Base-by-base conservation (phyloP, 2,329 filamentous ascomycete genomes). In the Sphaerostilbella broomeana region DNA sequence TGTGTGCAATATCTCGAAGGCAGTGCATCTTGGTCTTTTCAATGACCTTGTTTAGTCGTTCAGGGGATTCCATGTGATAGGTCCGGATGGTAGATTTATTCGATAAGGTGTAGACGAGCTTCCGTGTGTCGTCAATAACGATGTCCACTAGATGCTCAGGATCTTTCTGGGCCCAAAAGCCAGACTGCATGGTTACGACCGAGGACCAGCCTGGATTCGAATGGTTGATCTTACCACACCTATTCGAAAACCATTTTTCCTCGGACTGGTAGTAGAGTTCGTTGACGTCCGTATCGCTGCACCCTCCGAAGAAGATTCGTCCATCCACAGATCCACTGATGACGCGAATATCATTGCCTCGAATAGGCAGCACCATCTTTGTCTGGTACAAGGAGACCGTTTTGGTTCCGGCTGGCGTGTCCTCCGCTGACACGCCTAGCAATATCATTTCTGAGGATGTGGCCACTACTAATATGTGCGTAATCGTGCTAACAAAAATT, bases 231-330 rank as follows among this genome's bases (percentile, higher is more conserved):
- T 89, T 95, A 44, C 83, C 81, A 58, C 86, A 94, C 49, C 84
- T 78, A 60, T 81, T 88, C 38, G 85, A 83, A 58, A 98, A 98
- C 92, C 92, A 98, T 52, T 85, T 84, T 63, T 98, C 92, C 60
- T 97, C 88, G 55, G 95, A 88, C 62, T 97, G 90, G 59, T 98
- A 98, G 51, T 84, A 89, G 38, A 98, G 75, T 63, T 98, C 92
- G 59, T 92, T 86, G 33, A 98, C 79, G 52, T 97, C 89, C 47
- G 87, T 87, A 49, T 90, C 86, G 35, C 72, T 75, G 35, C 74
- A 75, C 25, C 88, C 86, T 28, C 84, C 81, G 55, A 95, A 95
- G 69, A 98, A 98, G 48, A 98, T 92, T 45, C 92, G 84, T 7
- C 94, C 94, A 16, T 79, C 84, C 15, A 81, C 79, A 3, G 89